Evolutionary conservation across 306 rosid species (phyloP), one percentile per base, ranked within the genome.

Genomic region (Malus domestica): DNA sequence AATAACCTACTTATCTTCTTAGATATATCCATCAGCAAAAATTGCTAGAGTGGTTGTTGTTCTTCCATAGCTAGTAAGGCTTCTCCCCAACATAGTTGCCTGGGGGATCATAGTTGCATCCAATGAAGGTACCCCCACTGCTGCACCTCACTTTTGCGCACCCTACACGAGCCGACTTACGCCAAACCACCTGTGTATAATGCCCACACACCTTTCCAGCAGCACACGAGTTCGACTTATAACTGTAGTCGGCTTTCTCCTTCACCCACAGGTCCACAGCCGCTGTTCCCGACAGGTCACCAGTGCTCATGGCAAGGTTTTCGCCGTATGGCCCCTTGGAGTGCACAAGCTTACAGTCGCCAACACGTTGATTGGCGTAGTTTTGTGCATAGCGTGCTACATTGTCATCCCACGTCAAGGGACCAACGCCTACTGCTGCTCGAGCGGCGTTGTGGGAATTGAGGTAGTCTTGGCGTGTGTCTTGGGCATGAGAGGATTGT

Each of bases 41-140:
- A 15, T 20, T 51, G 57, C 16, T 51, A 15, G 57, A 55, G 23
- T 55, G 4, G 23, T 55, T 55, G 3, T 18, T 55, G 22, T 55
- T n/a, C 20, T 51, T 51, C 16, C 57, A 27, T 22, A 61, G 20
- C 35, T 80, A 80, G 30, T 65, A 90, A 38, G 96, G 96, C 5
- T 63, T 58, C 63, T 88, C 63, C 1, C 80, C 87, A 35, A 14
- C 14, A 30, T 20, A 76, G 65, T 88, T 88, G 51, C 96, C 93
- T 0, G 83, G 87, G 9, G 96, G 96, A 74, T 72, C 87, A 82
- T 90, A 88, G 77, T 86, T 88, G 76, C 96, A 90, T 16, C 68
- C 62, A 7, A 88, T 82, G 76, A 88, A 81, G 2, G 85, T 88
- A 40, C 89, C 83, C 1, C 85, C 86, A 49, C 70, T 76, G 23